Percentiles rank a stretch among this genome's conserved stretches.
Evolutionary conservation across 1,139 yeast species (phyloP).

Genomic region (Nadsonia commutata): DNA sequence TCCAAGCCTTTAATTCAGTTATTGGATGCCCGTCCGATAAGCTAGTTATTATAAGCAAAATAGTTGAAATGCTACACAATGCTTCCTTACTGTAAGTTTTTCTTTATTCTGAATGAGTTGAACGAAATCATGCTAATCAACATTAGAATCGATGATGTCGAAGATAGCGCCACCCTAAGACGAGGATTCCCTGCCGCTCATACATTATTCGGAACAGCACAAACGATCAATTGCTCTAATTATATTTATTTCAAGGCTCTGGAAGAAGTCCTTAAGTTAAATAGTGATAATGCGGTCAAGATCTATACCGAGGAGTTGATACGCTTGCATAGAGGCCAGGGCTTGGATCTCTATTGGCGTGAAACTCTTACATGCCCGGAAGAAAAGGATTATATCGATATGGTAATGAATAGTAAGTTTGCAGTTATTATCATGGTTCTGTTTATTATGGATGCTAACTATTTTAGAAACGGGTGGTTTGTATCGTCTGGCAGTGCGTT

Average conservation of each 20-base stretch:
- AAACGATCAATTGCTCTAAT: slow-evolving; percentile 71
- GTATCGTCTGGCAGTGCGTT: slow-evolving; percentile 53
- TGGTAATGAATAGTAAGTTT: slow-evolving; percentile 57
- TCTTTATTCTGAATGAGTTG: not conserved
- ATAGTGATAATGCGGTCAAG: slow-evolving; percentile 18
- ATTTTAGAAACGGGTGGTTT: slow-evolving; percentile 64
- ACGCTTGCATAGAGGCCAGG: slow-evolving; percentile 78
- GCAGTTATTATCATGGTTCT: too few relatives aligned
- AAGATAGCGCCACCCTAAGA: slow-evolving; percentile 55
- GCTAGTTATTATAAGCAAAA: slow-evolving; percentile 26
- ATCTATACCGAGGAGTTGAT: slow-evolving; percentile 57
- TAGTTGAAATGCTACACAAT: slow-evolving; percentile 46
- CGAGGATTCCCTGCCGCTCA: slow-evolving; percentile 75
- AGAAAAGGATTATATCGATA: slow-evolving; percentile 52
- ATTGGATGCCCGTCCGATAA: slow-evolving; percentile 27
- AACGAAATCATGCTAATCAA: not conserved
- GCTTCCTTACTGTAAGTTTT: slow-evolving; percentile 40
- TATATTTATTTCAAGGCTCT: slow-evolving; percentile 67
- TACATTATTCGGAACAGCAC: slow-evolving; percentile 56
- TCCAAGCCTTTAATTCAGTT: slow-evolving; percentile 36
- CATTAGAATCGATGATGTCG: slow-evolving; percentile 67
- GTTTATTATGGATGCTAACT: slow-evolving; percentile 1
- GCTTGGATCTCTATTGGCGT: slow-evolving; percentile 78
- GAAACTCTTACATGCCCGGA: slow-evolving; percentile 51
- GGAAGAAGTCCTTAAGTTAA: slow-evolving; percentile 30